Evolutionary conservation across 1,284 basidiomycete genomes (phyloP), one percentile per base, ranked within the genome.

Genomic region (Nidula niveotomentosa): DNA sequence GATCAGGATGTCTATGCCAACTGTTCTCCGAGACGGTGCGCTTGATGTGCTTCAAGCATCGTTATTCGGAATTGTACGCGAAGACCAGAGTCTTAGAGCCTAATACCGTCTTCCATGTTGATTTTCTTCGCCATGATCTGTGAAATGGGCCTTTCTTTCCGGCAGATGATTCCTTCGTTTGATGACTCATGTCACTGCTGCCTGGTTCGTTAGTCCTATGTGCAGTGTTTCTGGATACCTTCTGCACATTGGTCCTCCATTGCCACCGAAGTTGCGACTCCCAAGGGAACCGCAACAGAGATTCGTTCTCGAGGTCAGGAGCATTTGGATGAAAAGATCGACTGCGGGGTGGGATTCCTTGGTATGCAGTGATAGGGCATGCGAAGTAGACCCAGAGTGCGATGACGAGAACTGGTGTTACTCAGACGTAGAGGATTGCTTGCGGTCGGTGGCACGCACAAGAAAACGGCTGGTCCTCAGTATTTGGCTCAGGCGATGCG

Each of bases 241-340:
- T 30, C 30, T 30, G 30, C 30, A 30, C 5, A 30, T 69, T 62
- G 62, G 65, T 57, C 56, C 49, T 55, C 59, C 59, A 58, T 58
- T 57, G 50, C 58, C 59, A 57, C 58, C 64, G 68, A 63, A 71
- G 69, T 73, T 75, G 65, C 53, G 64, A 57, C 61, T 69, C 69
- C 69, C 63, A 56, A 62, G 69, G 70, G 69, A 67, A 63, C 55
- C 59, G 54, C 65, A 71, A 70, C 65, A 73, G 71, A 73, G 71
- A 71, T 69, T 69, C 61, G 71, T 65, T 72, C 71, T 73, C 71
- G 69, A 58, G 70, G 52, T 60, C 67, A 62, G 54, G 45, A 50
- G 45, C 37, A 23, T 45, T 54, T 12, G 46, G 34, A 50, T 52
- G 47, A 43, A 55, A 55, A 46, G 48, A 60, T 62, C 54, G 57